Conservation (phyloP, 1,284 basidiomycete species). For the Waitea zeae region DNA sequence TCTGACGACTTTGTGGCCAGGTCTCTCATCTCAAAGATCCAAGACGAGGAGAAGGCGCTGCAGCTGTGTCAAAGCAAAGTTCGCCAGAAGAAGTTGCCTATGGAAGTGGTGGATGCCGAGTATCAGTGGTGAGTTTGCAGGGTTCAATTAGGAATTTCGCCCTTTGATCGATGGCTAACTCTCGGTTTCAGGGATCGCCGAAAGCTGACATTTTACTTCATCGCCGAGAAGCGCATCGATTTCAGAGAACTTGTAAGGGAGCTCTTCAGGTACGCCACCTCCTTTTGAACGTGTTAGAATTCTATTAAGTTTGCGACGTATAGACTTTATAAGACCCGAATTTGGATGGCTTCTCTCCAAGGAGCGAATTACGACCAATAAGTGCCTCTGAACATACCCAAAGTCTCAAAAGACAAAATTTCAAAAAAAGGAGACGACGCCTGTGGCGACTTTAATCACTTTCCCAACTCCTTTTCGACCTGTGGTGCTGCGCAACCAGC, state of each 20-base stretch:
- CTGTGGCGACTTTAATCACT: no score
- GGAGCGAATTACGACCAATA: no score
- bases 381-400: no score
- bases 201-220: constrained; percentile 95
- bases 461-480: no score
- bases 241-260: constrained; percentile 92
- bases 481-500: no score
- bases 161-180: background rate
- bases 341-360: constrained; percentile 59
- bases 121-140: constrained; percentile 78
- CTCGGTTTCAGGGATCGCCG: constrained; percentile 84
- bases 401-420: no score
- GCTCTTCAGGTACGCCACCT: constrained; percentile 51
- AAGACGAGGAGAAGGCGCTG: constrained; percentile 87
- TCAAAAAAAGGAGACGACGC: no score
- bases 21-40: constrained; percentile 60
- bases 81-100: constrained; percentile 81
- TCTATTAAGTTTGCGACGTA: background rate
- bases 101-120: constrained; percentile 96
- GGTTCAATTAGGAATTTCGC: no score
- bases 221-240: constrained; percentile 91
- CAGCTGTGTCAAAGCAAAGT: constrained; percentile 87
- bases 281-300: background rate
- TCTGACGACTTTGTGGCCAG: constrained; percentile 26
- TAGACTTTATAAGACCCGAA: constrained; percentile 63